Evolutionary conservation across 352 stramenopile species (phyloP), one percentile per base, ranked within the genome.

Genomic region (Pythium dissimile): DNA sequence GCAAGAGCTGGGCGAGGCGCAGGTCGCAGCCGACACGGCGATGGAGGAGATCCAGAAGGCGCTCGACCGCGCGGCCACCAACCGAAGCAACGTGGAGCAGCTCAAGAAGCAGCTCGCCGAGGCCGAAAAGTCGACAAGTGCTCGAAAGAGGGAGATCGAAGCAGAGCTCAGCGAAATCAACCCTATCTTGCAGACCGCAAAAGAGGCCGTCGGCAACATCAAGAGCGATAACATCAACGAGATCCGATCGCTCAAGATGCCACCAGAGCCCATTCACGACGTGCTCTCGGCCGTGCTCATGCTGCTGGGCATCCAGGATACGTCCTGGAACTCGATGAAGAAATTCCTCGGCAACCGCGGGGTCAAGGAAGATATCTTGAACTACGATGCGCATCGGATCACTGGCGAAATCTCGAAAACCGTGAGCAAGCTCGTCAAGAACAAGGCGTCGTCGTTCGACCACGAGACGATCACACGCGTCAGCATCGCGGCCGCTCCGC

Each of bases 271-370:
- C 0, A 98, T 98, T 60, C 86, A 94, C 27, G 94, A 98, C 51
- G 94, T 98, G 23, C 72, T 98, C 21, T 94, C 82, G 21, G 95
- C 93, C 0, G 94, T 98, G 18, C 73, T 98, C 1, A 98, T 97
- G 89, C 67, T 98, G 9, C 69, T 98, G 3, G 95, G 95, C 11
- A 98, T 98, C 42, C 82, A 97, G 24, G 95, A 98, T 60, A 97
- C 91, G 15, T 97, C 89, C 1, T 98, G 95, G 95, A 92, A 97
- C 54, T 96, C 84, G 12, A 98, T 98, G 93, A 98, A 98, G 61
- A 97, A 97, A 61, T 98, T 98, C 57, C 62, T 98, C 1, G 89
- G 93, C 2, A 97, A 98, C 49, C 85, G 94, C 23, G 92, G 92
- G 1, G 93, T 98, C 5, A 98, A 98, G 56, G 95, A 98, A 38